Evolutionary conservation across 805 yeast genomes (phyloP).

Genomic region (Wilhelminamyces savonicus): DNA sequence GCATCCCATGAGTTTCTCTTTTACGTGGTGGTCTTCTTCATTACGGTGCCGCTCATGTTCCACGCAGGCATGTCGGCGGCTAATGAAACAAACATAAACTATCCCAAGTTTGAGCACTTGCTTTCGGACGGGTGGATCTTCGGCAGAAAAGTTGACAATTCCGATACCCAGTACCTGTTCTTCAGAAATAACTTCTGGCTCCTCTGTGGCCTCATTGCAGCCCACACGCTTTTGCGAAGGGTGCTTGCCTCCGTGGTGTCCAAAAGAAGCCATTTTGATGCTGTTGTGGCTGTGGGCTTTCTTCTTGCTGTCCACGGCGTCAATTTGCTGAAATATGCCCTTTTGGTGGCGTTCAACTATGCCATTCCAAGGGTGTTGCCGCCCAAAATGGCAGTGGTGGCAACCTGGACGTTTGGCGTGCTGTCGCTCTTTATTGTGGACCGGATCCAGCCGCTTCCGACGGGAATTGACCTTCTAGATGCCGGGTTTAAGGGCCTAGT

Average conservation of each 20-base stretch:
- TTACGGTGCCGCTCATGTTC: conserved; percentile 79
- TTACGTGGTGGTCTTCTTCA: conserved; percentile 54
- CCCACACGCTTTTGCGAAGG: conserved; percentile 51
- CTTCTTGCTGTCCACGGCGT: conserved; percentile 75
- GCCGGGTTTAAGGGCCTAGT: conserved; percentile 65
- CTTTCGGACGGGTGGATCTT: conserved; percentile 82
- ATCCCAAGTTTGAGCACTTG: conserved; percentile 51
- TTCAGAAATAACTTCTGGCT: conserved; percentile 75
- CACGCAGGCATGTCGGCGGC: conserved; percentile 79
- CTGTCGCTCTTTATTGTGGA: conserved; percentile 74
- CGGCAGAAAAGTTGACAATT: conserved; percentile 87
- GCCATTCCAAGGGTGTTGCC: conserved; percentile 35
- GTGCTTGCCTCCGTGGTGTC: conserved; percentile 13
- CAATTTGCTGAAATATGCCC: conserved; percentile 54
- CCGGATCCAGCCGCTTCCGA: conserved; percentile 46
- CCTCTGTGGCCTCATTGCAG: conserved; percentile 45
- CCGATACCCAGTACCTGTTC: conserved; percentile 83
- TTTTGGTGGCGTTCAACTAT: conserved; percentile 53
- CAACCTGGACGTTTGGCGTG: conserved; percentile 79
- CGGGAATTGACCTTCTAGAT: conserved; percentile 56
- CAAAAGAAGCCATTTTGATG: conserved; percentile 60
- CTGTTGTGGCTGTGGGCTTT: conserved; percentile 63
- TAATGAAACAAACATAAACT: conserved; percentile 68
- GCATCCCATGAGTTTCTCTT: conserved; percentile 64
- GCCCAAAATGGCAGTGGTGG: conserved; percentile 30